A percentile compares a stretch with the other conserved stretches of the same genome.
These are phyloP conservation scores for Rhodosorus marinus DNA, from an alignment of 23 red algal species.

Conservation along the genomic window DNA sequence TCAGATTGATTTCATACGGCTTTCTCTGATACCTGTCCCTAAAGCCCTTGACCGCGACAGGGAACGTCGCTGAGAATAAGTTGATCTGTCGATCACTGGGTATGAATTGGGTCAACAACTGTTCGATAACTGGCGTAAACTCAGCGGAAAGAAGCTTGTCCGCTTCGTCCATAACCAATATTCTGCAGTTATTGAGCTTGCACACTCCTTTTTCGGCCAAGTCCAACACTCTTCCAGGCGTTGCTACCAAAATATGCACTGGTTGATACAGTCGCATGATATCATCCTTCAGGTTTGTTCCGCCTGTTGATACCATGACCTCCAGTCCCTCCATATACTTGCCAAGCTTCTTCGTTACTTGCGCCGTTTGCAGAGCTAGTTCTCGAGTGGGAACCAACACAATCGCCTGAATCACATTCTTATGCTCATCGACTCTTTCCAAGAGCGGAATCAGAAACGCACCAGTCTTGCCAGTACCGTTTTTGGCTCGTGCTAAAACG, in stretches of 20 bases:
- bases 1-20: conserved; percentile 92
- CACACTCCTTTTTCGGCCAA: conserved; percentile 67
- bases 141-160: conserved; percentile 87
- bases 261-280: conserved; percentile 89
- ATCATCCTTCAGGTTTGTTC: conserved; percentile 80
- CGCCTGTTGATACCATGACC: conserved; percentile 89
- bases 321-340: conserved; percentile 63
- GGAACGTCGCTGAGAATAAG: conserved; percentile 95
- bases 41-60: conserved; percentile 85
- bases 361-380: conserved; percentile 77
- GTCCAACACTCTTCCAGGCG: conserved; percentile 78
- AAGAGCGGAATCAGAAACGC: conserved; percentile 86
- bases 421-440: conserved; percentile 55
- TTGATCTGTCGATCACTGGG: conserved; percentile 70
- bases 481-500: conserved; percentile 91
- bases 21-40: conserved; percentile 50
- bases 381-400: conserved; percentile 87
- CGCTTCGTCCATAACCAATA: conserved; percentile 79
- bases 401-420: conserved; percentile 36
- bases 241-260: conserved; percentile 86
- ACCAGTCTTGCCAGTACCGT: conserved; percentile 93
- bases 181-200: conserved; percentile 60
- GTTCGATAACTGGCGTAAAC: conserved; percentile 66
- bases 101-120: conserved; percentile 49
- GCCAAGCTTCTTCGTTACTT: conserved; percentile 72